phyloP scores from a whole-genome alignment of 2,329 filamentous ascomycete species.

The Phialophora expanda region DNA sequence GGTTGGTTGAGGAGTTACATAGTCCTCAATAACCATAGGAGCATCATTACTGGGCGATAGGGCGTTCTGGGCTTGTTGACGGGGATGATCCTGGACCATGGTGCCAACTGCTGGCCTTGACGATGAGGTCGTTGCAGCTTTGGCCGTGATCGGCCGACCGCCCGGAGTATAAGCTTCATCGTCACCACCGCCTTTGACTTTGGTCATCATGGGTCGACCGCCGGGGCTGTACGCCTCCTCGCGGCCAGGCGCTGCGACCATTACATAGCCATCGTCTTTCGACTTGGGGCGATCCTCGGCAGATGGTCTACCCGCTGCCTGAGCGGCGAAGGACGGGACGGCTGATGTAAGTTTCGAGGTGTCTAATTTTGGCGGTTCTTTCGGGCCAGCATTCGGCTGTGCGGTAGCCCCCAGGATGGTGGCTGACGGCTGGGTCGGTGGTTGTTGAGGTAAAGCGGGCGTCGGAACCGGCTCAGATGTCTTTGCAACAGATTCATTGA shows the following conservation, averaged over 20 bases:
- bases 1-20: slow-evolving; percentile 30
- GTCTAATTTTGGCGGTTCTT: slow-evolving; percentile 1
- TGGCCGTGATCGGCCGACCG: slow-evolving; percentile 12
- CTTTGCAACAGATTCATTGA: not conserved
- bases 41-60: slow-evolving; percentile 38
- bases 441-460: not conserved
- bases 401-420: not conserved
- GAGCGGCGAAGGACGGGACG: slow-evolving; percentile 2
- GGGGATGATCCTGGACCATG: slow-evolving; percentile 21
- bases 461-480: not conserved
- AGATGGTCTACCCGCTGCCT: not conserved
- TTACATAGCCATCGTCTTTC: slow-evolving; percentile 27
- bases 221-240: slow-evolving; percentile 58
- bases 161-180: slow-evolving; percentile 55
- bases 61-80: slow-evolving; percentile 31
- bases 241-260: slow-evolving; percentile 39
- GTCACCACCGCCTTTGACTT: slow-evolving; percentile 39
- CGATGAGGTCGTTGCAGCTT: not conserved
- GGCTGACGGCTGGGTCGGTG: not conserved
- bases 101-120: not conserved
- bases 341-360: not conserved
- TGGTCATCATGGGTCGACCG: slow-evolving; percentile 50
- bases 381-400: not conserved
- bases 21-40: slow-evolving; percentile 40
- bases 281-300: slow-evolving; percentile 2